Evolutionary conservation across 1,284 basidiomycete genomes (phyloP).

Genomic region (Sparassis latifolia): DNA sequence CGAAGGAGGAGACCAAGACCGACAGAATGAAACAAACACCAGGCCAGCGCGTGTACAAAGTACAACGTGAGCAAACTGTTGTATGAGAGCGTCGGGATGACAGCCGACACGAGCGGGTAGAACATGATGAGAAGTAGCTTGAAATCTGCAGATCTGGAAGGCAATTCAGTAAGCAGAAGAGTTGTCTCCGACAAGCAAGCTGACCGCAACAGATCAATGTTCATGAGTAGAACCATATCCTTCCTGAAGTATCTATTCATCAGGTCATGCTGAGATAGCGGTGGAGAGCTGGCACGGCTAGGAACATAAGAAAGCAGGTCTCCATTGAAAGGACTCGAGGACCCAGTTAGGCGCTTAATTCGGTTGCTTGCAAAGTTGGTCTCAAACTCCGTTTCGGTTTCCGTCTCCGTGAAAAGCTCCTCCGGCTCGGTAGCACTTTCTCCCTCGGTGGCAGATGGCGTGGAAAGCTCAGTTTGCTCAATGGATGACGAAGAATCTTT

Average conservation of each 20-base stretch:
- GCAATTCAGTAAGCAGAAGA: slow-evolving; percentile 2
- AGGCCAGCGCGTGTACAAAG: slow-evolving; percentile 78
- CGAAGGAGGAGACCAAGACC: slow-evolving; percentile 81
- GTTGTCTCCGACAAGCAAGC: slow-evolving; percentile 13
- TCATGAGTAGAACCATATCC: slow-evolving; percentile 77
- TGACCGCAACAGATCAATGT: slow-evolving; percentile 83
- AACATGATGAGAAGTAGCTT: slow-evolving; percentile 53
- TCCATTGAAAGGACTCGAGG: neutral
- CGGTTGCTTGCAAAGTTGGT: slow-evolving; percentile 1
- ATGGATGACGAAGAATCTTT: slow-evolving; percentile 19
- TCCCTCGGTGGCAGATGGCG: slow-evolving; percentile 68
- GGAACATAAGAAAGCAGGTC: slow-evolving; percentile 6
- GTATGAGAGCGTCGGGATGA: slow-evolving; percentile 38
- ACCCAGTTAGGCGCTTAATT: slow-evolving; percentile 9
- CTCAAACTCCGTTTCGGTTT: slow-evolving; percentile 40
- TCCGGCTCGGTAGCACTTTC: slow-evolving; percentile 60
- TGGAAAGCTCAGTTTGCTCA: slow-evolving; percentile 30
- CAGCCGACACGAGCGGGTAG: slow-evolving; percentile 45
- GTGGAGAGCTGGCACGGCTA: slow-evolving; percentile 14
- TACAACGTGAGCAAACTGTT: slow-evolving; percentile 51
- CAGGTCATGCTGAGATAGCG: slow-evolving; percentile 79
- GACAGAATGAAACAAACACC: slow-evolving; percentile 88
- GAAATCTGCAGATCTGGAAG: slow-evolving; percentile 56
- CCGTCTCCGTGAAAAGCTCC: slow-evolving; percentile 63
- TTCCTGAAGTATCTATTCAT: slow-evolving; percentile 88